Percentiles rank a stretch among this genome's conserved stretches.
These are phyloP conservation scores for Escovopsis weberi DNA, from an alignment of 2,329 filamentous ascomycete genomes.

Conservation along the genomic window DNA sequence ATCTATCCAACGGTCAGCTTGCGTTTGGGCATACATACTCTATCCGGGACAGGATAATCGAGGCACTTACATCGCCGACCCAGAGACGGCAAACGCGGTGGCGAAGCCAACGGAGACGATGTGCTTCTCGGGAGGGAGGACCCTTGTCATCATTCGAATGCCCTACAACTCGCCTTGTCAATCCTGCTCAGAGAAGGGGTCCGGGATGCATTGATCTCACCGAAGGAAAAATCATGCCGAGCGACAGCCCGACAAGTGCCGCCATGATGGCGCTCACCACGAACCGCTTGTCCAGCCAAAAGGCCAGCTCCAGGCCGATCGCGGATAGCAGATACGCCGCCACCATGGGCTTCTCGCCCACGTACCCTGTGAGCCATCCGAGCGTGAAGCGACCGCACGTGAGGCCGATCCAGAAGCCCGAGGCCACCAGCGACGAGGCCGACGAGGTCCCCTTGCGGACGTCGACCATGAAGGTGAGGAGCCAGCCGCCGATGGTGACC, in stretches of 20 bases:
- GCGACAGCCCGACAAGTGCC: constrained; percentile 15
- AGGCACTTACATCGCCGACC: constrained; percentile 39
- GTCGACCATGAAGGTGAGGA: constrained; percentile 70
- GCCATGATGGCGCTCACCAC: constrained; percentile 61
- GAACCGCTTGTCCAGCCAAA: constrained; percentile 71
- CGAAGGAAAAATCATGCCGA: constrained; percentile 5
- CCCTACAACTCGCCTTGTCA: constrained; percentile 1
- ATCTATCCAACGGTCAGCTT: constrained; percentile 2
- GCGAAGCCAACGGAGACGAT: constrained; percentile 69
- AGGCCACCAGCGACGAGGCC: constrained; percentile 51
- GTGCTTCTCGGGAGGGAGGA: constrained; percentile 59
- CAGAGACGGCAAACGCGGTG: constrained; percentile 60
- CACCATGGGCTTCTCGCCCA: constrained; percentile 58
- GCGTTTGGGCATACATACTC: not conserved
- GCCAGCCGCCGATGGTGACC: constrained; percentile 66
- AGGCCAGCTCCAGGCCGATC: constrained; percentile 53
- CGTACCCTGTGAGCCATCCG: constrained; percentile 54
- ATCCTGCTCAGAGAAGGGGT: too few relatives aligned
- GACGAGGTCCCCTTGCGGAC: constrained; percentile 54
- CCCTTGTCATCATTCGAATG: constrained; percentile 36
- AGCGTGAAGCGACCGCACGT: constrained; percentile 56
- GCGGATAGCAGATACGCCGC: constrained; percentile 47
- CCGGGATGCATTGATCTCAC: not conserved
- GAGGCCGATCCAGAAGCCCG: constrained; percentile 71
- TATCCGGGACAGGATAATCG: too few relatives aligned